phyloP scores from a whole-genome alignment of 805 yeast species.

The Metschnikowia peoriensis region DNA sequence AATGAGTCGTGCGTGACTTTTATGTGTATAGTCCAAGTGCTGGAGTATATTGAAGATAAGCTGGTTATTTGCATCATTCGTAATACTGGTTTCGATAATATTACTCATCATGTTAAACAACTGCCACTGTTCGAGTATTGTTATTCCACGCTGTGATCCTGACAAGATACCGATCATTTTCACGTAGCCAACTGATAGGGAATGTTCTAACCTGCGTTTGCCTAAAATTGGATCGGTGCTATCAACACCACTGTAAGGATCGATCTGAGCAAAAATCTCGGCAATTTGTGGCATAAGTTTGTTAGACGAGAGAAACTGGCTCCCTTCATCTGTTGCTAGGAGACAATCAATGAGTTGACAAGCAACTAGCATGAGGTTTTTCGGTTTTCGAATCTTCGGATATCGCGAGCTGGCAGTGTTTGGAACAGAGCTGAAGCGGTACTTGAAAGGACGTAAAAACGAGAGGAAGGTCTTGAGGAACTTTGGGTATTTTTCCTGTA shows the following conservation, averaged over 20 bases:
- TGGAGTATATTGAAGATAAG: slow-evolving; percentile 57
- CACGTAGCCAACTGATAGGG: slow-evolving; percentile 75
- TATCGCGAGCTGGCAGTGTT: slow-evolving; percentile 8
- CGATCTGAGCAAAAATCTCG: slow-evolving; percentile 83
- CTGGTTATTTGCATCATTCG: slow-evolving; percentile 38
- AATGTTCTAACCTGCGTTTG: slow-evolving; percentile 52
- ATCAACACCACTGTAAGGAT: slow-evolving; percentile 71
- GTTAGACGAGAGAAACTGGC: slow-evolving; percentile 61
- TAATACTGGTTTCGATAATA: slow-evolving; percentile 50
- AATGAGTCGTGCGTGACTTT: slow-evolving; percentile 67
- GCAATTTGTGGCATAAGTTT: slow-evolving; percentile 86
- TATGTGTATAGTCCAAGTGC: slow-evolving; percentile 56
- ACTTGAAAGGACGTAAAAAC: slow-evolving; percentile 89
- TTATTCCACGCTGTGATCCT: slow-evolving; percentile 57
- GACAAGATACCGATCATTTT: slow-evolving; percentile 74
- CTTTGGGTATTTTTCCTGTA: slow-evolving; percentile 69
- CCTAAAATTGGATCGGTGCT: slow-evolving; percentile 76
- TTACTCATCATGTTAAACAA: slow-evolving; percentile 78
- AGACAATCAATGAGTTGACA: slow-evolving; percentile 69
- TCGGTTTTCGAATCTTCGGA: slow-evolving; percentile 42
- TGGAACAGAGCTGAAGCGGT: slow-evolving; percentile 54
- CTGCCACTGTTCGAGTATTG: slow-evolving; percentile 76
- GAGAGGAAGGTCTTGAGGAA: slow-evolving; percentile 81
- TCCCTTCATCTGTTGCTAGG: slow-evolving; percentile 62
- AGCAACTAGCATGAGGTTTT: slow-evolving; percentile 67